A percentile compares a stretch with the other conserved stretches of the same genome.
These are phyloP conservation scores for Ceratobasidium sp. DNA, from an alignment of 1,284 basidiomycete species.

Conservation along the genomic window DNA sequence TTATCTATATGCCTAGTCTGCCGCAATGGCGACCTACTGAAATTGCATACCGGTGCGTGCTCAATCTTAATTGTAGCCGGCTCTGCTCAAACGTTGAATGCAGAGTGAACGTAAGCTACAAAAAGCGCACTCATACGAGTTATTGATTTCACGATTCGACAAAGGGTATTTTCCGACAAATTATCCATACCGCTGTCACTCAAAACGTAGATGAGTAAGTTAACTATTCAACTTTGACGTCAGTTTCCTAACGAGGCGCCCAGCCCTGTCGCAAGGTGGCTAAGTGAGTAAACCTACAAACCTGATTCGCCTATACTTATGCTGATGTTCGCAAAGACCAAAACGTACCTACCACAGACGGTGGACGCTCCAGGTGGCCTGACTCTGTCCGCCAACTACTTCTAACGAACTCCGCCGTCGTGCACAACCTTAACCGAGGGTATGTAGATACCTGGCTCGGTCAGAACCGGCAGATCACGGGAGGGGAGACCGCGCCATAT, in stretches of 20 bases:
- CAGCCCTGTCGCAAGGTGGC: not conserved
- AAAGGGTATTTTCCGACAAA: slow-evolving; percentile 7
- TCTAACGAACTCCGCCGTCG: not conserved
- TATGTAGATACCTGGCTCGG: slow-evolving; percentile 6
- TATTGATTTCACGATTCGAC: not conserved
- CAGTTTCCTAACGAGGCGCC: not conserved
- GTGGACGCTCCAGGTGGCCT: not conserved
- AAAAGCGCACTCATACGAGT: not conserved
- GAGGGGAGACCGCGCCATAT: not conserved
- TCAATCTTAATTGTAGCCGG: no score
- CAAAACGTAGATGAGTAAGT: slow-evolving; percentile 11
- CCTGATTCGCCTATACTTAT: not conserved
- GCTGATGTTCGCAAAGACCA: not conserved
- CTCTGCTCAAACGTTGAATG: not conserved
- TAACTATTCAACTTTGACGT: not conserved
- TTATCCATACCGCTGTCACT: not conserved
- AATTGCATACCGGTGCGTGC: slow-evolving; percentile 6
- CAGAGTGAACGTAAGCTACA: not conserved
- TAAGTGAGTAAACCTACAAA: not conserved
- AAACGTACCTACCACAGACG: not conserved
- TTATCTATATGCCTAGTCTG: not conserved
- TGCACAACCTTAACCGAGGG: not conserved
- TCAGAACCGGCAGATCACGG: not conserved
- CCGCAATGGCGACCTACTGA: slow-evolving; percentile 6
- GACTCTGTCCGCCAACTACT: not conserved